Conservation (phyloP, 805 yeast genomes). For the Pichia cephalocereana region DNA sequence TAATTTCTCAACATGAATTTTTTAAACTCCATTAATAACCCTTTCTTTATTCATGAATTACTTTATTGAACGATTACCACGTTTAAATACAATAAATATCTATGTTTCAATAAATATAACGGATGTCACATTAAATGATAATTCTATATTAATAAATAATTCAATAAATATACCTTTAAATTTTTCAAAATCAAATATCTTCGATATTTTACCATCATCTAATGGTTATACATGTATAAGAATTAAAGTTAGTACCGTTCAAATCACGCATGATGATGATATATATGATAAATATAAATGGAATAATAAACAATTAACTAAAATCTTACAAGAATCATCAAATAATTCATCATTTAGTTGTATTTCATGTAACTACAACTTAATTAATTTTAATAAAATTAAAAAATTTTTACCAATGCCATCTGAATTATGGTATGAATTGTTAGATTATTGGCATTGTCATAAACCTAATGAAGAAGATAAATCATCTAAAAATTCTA, state of each 20-base stretch:
- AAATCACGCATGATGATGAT: too few relatives aligned
- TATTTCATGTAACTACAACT: constrained; percentile 6
- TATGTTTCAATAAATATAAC: background rate
- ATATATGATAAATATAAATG: constrained; percentile 17
- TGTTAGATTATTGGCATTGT: constrained; percentile 98
- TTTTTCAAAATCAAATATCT: too few relatives aligned
- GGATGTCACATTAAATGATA: background rate
- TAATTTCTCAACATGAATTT: background rate
- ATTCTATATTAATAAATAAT: background rate
- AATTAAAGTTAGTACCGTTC: too few relatives aligned
- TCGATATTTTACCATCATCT: too few relatives aligned
- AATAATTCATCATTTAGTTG: constrained; percentile 9
- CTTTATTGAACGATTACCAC: background rate
- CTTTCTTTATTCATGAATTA: background rate
- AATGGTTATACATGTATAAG: too few relatives aligned
- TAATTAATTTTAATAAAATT: constrained; percentile 27
- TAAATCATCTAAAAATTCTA: constrained; percentile 3
- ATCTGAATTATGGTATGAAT: constrained; percentile 85
- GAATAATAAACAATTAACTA: constrained; percentile 12
- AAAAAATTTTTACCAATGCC: constrained; percentile 58
- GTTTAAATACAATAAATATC: background rate
- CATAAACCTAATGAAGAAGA: constrained; percentile 50
- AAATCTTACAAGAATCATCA: background rate
- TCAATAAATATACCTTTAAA: too few relatives aligned
- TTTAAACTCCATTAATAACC: too few relatives aligned